Conservation (phyloP, 306 rosid genomes). For the Lathyrus tuberosus region DNA sequence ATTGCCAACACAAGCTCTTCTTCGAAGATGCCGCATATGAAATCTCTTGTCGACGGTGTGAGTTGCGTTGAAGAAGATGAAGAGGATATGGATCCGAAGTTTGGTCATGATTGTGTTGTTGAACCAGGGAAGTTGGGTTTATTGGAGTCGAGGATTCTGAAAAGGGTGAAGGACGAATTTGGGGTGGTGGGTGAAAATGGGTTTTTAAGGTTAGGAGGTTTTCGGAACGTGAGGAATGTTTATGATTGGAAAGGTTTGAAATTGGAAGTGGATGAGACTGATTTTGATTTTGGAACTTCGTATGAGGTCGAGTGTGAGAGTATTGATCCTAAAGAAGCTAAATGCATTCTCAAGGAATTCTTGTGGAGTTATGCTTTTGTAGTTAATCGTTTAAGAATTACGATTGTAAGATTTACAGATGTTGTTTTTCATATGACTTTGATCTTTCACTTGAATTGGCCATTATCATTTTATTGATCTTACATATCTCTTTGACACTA, state of each 20-base stretch:
- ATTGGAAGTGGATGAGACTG: too few species aligned
- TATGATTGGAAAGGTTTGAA: slow-evolving; percentile 67
- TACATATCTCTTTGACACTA: too few species aligned
- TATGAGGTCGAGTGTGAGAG: slow-evolving; percentile 93
- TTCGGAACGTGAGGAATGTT: slow-evolving; percentile 74
- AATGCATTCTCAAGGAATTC: slow-evolving; percentile 62
- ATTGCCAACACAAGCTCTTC: slow-evolving; percentile 78
- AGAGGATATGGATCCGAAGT: slow-evolving; percentile 60
- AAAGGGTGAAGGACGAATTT: slow-evolving; percentile 73
- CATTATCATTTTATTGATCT: too few species aligned
- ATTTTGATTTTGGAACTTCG: slow-evolving; percentile 29
- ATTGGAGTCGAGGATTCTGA: slow-evolving; percentile 75
- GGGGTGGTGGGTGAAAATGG: slow-evolving; percentile 54
- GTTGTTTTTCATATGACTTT: too few species aligned
- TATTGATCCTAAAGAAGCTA: slow-evolving; percentile 72
- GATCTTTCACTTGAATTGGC: too few species aligned
- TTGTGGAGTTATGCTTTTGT: slow-evolving; percentile 21
- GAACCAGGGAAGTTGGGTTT: slow-evolving; percentile 58
- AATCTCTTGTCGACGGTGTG: slow-evolving; percentile 63
- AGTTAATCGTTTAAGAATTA: too few species aligned
- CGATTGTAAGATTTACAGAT: too few species aligned
- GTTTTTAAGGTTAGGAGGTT: slow-evolving; percentile 77
- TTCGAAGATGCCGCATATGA: slow-evolving; percentile 70
- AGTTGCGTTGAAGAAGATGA: slow-evolving; percentile 95
- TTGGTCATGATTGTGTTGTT: slow-evolving; percentile 63